Evolutionary conservation across 352 stramenopile genomes (phyloP), one percentile per base, ranked within the genome.

Genomic region (Globisporangium carolinianum): DNA sequence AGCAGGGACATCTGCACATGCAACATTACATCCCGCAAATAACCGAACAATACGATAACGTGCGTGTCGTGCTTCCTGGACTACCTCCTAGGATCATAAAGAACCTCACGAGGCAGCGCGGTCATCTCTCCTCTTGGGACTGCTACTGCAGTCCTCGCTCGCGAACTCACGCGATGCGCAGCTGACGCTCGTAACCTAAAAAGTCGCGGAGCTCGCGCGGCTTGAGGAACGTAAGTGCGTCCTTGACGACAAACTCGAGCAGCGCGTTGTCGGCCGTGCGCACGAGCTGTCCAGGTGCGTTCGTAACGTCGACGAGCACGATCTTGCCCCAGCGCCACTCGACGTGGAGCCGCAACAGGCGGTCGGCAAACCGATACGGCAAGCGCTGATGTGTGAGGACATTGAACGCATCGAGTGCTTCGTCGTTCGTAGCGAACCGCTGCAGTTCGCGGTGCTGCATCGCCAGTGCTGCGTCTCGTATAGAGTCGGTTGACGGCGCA

Each of bases 301-400:
- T 53, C 12, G 32, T 10, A 42, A 60, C 56, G 62, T 73, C 62
- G 4, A 70, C 56, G 3, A 73, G 32, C 18, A 73, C 35, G 45
- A 73, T 60, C 4, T 65, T 47, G 6, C 66, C 66, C 58, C 62
- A 69, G 5, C 57, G 24, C 51, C 50, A 67, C 51, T 72, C 62
- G 17, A 55, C 54, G 52, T 72, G 62, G 46, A 72, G 51, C 35
- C 64, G 65, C 9, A 68, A 32, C n/a, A 45, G 18, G 12, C 61
- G 61, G 14, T 62, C 35, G 0, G 49, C 43, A n/a, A 66, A 59
- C 5, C 51, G 48, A 24, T 55, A 48, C 15, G 50, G 51, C 12
- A 54, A 43, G 8, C 35, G 47, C 43, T 58, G 43, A 6, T 37
- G 39, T 15, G 14, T 36, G 0, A 35, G 14, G 2, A 5, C 35